Conservation (phyloP, 176 grass and related monocot species). For the Eremochloa ophiuroides region DNA sequence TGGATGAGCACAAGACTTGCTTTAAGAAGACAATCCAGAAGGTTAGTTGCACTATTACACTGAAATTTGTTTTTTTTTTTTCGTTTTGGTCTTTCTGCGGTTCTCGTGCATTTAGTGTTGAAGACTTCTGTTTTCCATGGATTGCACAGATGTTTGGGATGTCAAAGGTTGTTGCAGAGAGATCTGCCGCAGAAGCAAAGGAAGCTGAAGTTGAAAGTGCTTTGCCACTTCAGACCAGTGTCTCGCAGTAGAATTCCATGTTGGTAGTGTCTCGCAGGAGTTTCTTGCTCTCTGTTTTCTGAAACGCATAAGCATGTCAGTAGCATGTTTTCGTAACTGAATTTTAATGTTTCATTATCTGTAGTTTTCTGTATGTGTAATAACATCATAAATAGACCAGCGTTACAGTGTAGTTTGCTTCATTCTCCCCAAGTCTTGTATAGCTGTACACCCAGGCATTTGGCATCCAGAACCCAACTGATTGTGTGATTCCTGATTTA, state of each 20-base stretch:
- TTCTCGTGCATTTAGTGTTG: not conserved
- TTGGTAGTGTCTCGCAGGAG: too few species aligned
- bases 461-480: not conserved
- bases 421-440: not conserved
- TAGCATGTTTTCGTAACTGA: not conserved
- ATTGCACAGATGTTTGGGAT: slow-evolving; percentile 85
- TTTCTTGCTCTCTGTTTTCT: not conserved
- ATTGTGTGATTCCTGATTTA: too few species aligned
- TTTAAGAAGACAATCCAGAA: slow-evolving; percentile 85
- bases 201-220: slow-evolving; percentile 67
- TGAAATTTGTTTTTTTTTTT: not conserved
- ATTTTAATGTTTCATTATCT: not conserved
- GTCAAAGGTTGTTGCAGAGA: slow-evolving; percentile 75
- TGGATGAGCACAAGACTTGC: slow-evolving; percentile 97
- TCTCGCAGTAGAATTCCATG: slow-evolving; percentile 42
- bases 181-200: slow-evolving; percentile 29
- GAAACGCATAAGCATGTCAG: not conserved
- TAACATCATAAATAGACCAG: not conserved
- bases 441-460: not conserved
- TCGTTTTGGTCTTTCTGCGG: not conserved
- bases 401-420: not conserved
- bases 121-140: not conserved
- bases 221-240: slow-evolving; percentile 81
- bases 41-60: slow-evolving; percentile 26
- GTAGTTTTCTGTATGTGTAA: not conserved